Evolutionary conservation across 176 grass and related monocot species (phyloP).

Genomic region (Olyra latifolia): DNA sequence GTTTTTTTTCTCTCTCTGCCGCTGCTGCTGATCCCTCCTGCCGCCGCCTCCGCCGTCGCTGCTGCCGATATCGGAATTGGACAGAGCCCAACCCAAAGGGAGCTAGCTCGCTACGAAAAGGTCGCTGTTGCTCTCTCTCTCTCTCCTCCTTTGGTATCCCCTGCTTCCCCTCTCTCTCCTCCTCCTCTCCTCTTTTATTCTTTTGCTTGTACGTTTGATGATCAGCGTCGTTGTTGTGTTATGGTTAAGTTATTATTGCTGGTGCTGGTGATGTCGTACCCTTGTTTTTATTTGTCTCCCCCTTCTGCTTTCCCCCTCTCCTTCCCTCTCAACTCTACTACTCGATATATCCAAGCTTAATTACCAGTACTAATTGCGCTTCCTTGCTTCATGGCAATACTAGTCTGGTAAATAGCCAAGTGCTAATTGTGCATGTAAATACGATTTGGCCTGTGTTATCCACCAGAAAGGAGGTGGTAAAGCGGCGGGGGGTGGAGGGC

Average conservation of each 20-base stretch:
- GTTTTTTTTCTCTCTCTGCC: neutral
- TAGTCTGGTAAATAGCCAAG: neutral
- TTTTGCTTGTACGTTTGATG: conserved; percentile 47
- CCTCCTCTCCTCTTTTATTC: conserved; percentile 40
- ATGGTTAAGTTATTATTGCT: conserved; percentile 57
- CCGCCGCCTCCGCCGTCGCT: neutral
- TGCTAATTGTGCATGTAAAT: neutral
- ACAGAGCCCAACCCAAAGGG: conserved; percentile 43
- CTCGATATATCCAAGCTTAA: neutral
- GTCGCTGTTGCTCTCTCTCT: conserved; percentile 59
- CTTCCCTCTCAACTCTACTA: neutral
- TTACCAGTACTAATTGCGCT: neutral
- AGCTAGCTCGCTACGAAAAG: conserved; percentile 41
- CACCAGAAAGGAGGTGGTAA: conserved; percentile 3
- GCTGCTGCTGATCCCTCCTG: conserved; percentile 48
- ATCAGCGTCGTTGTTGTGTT: conserved; percentile 47
- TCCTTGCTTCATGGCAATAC: neutral
- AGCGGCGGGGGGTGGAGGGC: neutral
- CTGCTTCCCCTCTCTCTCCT: neutral
- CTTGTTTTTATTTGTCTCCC: conserved; percentile 53
- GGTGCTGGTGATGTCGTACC: conserved; percentile 52
- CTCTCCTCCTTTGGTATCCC: conserved; percentile 48
- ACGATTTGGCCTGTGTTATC: neutral
- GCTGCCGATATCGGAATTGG: conserved; percentile 63
- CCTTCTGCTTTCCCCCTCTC: neutral